These are phyloP conservation scores for Volvox reticuliferus DNA, from an alignment of 139 green algal genomes.

Conservation along the genomic window DNA sequence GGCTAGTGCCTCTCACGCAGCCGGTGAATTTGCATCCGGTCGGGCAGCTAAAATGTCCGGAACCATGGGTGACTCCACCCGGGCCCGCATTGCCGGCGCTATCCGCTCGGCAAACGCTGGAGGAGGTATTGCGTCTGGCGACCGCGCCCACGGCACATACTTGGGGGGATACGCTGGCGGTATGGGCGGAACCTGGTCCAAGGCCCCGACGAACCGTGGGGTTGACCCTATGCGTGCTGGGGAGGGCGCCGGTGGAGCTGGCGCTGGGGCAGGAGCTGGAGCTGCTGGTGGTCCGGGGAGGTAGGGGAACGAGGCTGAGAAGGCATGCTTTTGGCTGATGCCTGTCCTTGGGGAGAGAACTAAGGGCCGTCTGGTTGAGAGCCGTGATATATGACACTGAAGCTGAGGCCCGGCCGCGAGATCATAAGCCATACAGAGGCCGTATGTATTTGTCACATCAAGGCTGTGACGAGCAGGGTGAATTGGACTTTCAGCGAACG, in stretches of 20 bases:
- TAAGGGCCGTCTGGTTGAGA: too few relatives aligned
- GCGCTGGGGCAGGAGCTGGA: neutral
- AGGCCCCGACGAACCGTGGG: constrained; percentile 48
- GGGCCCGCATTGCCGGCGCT: constrained; percentile 37
- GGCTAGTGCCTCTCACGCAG: too few relatives aligned
- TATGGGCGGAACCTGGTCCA: constrained; percentile 58
- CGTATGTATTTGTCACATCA: too few relatives aligned
- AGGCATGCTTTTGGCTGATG: too few relatives aligned
- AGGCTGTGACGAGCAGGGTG: too few relatives aligned
- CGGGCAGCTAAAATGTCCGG: constrained; percentile 20
- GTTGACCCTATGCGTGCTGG: neutral
- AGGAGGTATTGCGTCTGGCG: neutral
- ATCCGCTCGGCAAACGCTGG: constrained; percentile 45
- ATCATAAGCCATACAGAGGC: too few relatives aligned
- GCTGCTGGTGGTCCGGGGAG: neutral
- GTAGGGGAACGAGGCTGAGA: too few relatives aligned
- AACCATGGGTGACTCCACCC: constrained; percentile 59
- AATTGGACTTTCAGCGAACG: too few relatives aligned
- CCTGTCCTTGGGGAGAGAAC: too few relatives aligned
- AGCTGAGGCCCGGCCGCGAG: too few relatives aligned
- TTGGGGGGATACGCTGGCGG: constrained; percentile 52
- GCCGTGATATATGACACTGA: too few relatives aligned
- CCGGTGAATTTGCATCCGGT: too few relatives aligned
- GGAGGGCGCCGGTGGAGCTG: neutral
- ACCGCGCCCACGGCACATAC: constrained; percentile 22